Base-by-base conservation (phyloP, 371 early-diverging fungal species). In the Sporodiniella umbellata region DNA sequence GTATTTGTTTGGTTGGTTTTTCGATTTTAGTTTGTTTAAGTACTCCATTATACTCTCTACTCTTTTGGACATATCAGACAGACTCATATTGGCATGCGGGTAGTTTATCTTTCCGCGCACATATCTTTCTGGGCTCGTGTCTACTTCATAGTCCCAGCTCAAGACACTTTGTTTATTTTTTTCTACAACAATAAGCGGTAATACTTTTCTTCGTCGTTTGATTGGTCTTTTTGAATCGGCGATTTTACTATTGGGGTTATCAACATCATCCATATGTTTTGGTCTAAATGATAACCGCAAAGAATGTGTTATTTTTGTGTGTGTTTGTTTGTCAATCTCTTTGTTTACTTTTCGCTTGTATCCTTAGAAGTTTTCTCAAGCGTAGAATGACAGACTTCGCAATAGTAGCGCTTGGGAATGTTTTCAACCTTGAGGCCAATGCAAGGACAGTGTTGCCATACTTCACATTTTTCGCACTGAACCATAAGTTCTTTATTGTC, bases 401-500 rank as follows among this genome's bases (percentile, higher is more conserved):
- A 94, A 59, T 84, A 93, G 68, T 94, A 94, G 51, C 87, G 79
- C 56, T 91, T 87, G 8, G 94, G 93, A 24, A 87, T 70, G 40
- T 84, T 80, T 52, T 84, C 80, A 44, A 80, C 71, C 8, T 79
- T 70, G 35, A 75, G 45, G 15, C 90, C 89, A 54, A 94, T 86
- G 61, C 94, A 94, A 23, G 84, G 80, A 54, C 87, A 87, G 63
- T 94, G 94, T 66, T 94, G 94, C 94, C 94, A 94, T 10, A 92
- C 92, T 56, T 85, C 80, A 62, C 94, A 94, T 12, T 79, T 76
- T 52, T 94, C 93, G 70, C 94, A 94, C 66, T 92, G 89, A 25
- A 94, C 89, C 92, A 92, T 93, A 33, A 86, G 63, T 33, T 88
- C 92, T 10, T 80, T 75, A 62, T 84, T 84, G 59, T 88, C 85